Conservation (phyloP, 768 basidiomycete genomes). For the Suillus alpinus region DNA sequence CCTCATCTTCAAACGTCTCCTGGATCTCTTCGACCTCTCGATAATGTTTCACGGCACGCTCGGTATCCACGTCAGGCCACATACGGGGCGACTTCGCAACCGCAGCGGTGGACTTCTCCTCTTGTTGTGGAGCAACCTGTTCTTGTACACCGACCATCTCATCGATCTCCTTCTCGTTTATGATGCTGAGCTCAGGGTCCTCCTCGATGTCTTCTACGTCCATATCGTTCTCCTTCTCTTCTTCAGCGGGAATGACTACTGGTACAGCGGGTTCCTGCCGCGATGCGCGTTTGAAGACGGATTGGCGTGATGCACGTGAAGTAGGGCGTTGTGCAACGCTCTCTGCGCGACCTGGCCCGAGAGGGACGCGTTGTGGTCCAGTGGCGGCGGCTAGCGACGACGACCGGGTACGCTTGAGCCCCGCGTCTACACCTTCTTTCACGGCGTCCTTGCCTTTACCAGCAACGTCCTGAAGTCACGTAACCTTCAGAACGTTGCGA, state of each 20-base stretch:
- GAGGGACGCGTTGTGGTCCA: constrained; percentile 66
- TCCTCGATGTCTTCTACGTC: constrained; percentile 42
- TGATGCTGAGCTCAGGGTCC: constrained; percentile 41
- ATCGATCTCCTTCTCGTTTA: constrained; percentile 58
- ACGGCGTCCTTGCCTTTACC: constrained; percentile 54
- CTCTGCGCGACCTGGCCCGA: constrained; percentile 55
- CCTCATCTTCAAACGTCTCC: constrained; percentile 61
- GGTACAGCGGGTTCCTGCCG: constrained; percentile 41
- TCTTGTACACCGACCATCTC: constrained; percentile 54
- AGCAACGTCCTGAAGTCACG: constrained; percentile 40
- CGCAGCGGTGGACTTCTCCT: constrained; percentile 24
- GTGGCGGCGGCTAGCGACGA: constrained; percentile 63
- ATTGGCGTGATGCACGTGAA: constrained; percentile 26
- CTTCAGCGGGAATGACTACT: constrained; percentile 41
- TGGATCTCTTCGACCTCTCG: constrained; percentile 67
- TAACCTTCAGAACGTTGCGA: neutral
- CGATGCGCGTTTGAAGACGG: constrained; percentile 41
- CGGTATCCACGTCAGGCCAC: constrained; percentile 76
- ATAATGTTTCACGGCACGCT: constrained; percentile 54
- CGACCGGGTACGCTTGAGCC: constrained; percentile 57
- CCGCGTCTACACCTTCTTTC: constrained; percentile 57
- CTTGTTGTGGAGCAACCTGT: constrained; percentile 40
- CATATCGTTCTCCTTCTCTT: constrained; percentile 57
- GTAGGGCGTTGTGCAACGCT: constrained; percentile 39
- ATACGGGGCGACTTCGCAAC: constrained; percentile 46